Evolutionary conservation across 805 yeast species (phyloP), one percentile per base, ranked within the genome.

Genomic region (Trichomonascus vanleenenianus): DNA sequence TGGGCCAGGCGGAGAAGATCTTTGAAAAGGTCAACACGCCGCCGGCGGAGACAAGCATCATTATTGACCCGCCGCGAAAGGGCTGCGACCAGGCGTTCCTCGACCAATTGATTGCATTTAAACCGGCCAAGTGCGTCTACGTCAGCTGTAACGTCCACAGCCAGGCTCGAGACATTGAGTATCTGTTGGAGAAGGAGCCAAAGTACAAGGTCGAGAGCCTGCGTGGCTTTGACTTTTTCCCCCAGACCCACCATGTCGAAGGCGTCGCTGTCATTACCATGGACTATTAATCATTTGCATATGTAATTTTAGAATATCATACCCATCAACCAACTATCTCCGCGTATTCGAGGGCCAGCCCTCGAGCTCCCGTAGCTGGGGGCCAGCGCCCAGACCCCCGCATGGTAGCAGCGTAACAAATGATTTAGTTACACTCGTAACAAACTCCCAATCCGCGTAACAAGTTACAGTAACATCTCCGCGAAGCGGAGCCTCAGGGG

Each of bases 131-230:
- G 56, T 79, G 93, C 45, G 94, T 93, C n/a, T 93, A 93, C 66
- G 85, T 93, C 47, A 86, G 96, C 50, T 93, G 98, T 71, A 93
- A 93, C 60, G 98, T 93, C 41, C 97, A 91, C 67, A 86, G 96
- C 15, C 98, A 93, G 65, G 97, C 97, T 3, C 73, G 97, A 56
- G 98, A 93, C 62, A 62, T 93, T 39, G 91, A 86, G 54, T 88
- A 79, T 70, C 85, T 93, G 58, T 63, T 89, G 46, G 76, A 74
- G 50, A 73, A 79, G 32, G 81, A 91, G 7, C 47, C 55, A n/a
- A 11, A 27, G 16, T 93, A 87, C 67, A 68, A 67, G 47, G 75
- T 93, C 39, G 95, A 86, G 54, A 82, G 91, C 54, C 72, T 93
- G 19, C 79, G 87, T 58, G 98, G 98, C 1, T 93, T 93, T 62